Evolutionary conservation across 2,329 filamentous ascomycete genomes (phyloP).

Genomic region (Herpotrichia juniperi): DNA sequence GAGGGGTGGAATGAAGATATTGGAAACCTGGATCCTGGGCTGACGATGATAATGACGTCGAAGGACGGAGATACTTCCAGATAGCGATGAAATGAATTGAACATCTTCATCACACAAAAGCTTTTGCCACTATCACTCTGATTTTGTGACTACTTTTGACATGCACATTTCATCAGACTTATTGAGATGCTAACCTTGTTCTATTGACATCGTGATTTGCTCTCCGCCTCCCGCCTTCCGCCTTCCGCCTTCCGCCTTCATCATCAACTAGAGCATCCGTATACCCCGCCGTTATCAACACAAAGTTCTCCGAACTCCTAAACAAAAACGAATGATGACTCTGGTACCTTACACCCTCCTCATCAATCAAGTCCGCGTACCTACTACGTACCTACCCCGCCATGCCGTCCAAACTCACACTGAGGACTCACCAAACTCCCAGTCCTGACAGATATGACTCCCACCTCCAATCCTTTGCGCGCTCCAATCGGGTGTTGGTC

Average conservation of each 20-base stretch:
- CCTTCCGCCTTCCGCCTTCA: too few species aligned
- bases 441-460: slow-evolving; percentile 3
- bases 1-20: slow-evolving; percentile 20
- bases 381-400: background rate
- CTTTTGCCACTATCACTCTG: background rate
- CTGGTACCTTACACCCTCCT: background rate
- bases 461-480: background rate
- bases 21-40: background rate
- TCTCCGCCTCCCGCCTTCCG: too few species aligned
- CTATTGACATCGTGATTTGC: too few species aligned
- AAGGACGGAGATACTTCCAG: background rate
- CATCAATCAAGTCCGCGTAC: background rate
- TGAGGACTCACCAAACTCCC: background rate
- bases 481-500: slow-evolving; percentile 10
- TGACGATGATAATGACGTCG: slow-evolving; percentile 12
- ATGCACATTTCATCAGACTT: too few species aligned
- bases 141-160: too few species aligned
- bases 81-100: slow-evolving; percentile 5
- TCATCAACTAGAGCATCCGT: too few species aligned
- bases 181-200: too few species aligned
- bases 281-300: too few species aligned
- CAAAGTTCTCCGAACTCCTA: too few species aligned
- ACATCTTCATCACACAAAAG: slow-evolving; percentile 1
- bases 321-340: too few species aligned
- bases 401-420: background rate